Conservation (phyloP, 495 filamentous ascomycete genomes). For the Aspergillus sparsus region DNA sequence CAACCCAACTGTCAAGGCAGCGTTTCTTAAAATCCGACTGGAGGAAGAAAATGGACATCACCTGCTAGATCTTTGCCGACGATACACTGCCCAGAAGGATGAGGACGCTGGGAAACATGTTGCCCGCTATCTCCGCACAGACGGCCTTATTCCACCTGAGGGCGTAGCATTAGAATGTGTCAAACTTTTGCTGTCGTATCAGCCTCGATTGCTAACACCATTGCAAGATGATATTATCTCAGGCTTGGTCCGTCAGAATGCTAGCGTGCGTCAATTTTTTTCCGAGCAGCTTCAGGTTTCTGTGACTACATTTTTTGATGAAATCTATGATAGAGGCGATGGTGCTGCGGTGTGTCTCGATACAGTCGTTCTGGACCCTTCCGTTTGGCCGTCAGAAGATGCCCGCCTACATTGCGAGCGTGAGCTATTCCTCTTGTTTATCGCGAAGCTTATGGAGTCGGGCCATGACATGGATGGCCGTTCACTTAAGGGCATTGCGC, state of each 20-base stretch:
- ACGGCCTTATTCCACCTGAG: constrained; percentile 52
- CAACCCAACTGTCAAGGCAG: constrained; percentile 53
- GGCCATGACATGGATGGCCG: constrained; percentile 60
- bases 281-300: constrained; percentile 50
- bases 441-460: constrained; percentile 64
- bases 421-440: constrained; percentile 66
- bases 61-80: constrained; percentile 54
- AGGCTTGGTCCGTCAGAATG: constrained; percentile 56
- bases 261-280: constrained; percentile 57
- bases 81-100: constrained; percentile 53
- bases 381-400: constrained; percentile 57
- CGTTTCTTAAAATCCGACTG: constrained; percentile 53
- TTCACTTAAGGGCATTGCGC: constrained; percentile 62
- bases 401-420: constrained; percentile 51
- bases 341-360: constrained; percentile 59
- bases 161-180: constrained; percentile 56
- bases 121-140: constrained; percentile 53
- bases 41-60: constrained; percentile 51
- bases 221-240: constrained; percentile 60
- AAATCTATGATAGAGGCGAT: constrained; percentile 62
- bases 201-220: constrained; percentile 39
- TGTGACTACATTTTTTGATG: constrained; percentile 56
- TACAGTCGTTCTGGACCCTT: constrained; percentile 55
- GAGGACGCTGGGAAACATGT: constrained; percentile 60
- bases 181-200: constrained; percentile 53